These are phyloP conservation scores for Lentinula edodes DNA, from an alignment of 768 basidiomycete species.

Conservation along the genomic window DNA sequence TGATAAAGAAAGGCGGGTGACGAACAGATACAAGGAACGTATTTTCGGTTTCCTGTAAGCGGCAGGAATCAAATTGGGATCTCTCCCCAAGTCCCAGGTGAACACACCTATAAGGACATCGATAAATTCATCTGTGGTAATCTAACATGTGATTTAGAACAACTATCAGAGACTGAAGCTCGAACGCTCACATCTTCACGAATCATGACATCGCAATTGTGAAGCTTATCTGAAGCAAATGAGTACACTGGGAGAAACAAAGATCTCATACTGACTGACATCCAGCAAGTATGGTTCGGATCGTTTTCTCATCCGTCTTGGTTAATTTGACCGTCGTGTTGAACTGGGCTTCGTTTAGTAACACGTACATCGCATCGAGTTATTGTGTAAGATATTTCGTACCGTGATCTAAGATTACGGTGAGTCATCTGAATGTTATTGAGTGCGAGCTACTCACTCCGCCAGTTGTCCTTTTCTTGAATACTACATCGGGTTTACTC, in stretches of 20 bases:
- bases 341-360: conserved; percentile 34
- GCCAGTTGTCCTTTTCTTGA: conserved; percentile 89
- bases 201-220: conserved; percentile 97
- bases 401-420: conserved; percentile 60
- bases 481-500: conserved; percentile 86
- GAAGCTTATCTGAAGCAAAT: conserved; percentile 62
- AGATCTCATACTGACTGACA: conserved; percentile 42
- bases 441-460: conserved; percentile 51
- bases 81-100: neutral
- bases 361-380: too few relatives aligned
- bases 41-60: conserved; percentile 81
- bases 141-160: conserved; percentile 38
- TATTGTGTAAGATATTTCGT: conserved; percentile 11
- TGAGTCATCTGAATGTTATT: neutral
- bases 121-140: conserved; percentile 94
- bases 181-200: conserved; percentile 74
- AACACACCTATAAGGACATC: conserved; percentile 86
- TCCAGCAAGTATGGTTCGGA: conserved; percentile 85
- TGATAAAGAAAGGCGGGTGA: conserved; percentile 2
- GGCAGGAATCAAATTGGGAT: neutral
- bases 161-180: conserved; percentile 12
- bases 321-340: conserved; percentile 93
- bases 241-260: neutral
- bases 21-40: conserved; percentile 87
- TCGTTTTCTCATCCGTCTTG: conserved; percentile 91